Percentiles rank a stretch among this genome's conserved stretches.
Conservation (phyloP, 345 rosid genomes). For the Pelargonium nanum region DNA sequence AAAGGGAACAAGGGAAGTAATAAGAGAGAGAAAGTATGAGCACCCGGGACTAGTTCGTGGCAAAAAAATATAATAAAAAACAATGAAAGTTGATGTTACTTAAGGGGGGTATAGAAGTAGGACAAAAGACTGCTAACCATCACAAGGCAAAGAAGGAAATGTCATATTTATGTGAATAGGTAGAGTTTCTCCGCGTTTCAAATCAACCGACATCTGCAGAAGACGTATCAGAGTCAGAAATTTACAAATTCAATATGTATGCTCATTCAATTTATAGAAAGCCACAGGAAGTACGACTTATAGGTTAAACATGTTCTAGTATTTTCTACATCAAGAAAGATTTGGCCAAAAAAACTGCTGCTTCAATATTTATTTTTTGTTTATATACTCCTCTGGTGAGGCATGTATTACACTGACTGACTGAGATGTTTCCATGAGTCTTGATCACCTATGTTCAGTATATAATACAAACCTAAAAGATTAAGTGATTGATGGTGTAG, state of each 20-base stretch:
- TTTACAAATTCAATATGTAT: neutral
- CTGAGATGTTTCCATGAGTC: too few relatives aligned
- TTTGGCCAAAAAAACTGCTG: neutral
- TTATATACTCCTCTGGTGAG: too few relatives aligned
- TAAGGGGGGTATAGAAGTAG: neutral
- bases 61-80: neutral
- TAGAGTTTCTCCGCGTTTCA: slow-evolving; percentile 92
- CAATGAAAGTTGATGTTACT: slow-evolving; percentile 4
- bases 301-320: neutral
- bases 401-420: too few relatives aligned
- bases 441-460: neutral
- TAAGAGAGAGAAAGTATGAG: neutral
- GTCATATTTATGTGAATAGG: slow-evolving; percentile 88
- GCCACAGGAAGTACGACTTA: neutral
- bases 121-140: slow-evolving; percentile 37
- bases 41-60: neutral
- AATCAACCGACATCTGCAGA: slow-evolving; percentile 90
- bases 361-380: too few relatives aligned
- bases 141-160: slow-evolving; percentile 83
- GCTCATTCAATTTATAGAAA: neutral
- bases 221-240: slow-evolving; percentile 1
- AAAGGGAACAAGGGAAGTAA: slow-evolving; percentile 3
- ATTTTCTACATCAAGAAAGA: too few relatives aligned
- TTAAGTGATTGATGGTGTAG: neutral
- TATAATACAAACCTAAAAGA: neutral